phyloP scores from a whole-genome alignment of 345 rosid genomes.

The Zanthoxylum bungeanum region DNA sequence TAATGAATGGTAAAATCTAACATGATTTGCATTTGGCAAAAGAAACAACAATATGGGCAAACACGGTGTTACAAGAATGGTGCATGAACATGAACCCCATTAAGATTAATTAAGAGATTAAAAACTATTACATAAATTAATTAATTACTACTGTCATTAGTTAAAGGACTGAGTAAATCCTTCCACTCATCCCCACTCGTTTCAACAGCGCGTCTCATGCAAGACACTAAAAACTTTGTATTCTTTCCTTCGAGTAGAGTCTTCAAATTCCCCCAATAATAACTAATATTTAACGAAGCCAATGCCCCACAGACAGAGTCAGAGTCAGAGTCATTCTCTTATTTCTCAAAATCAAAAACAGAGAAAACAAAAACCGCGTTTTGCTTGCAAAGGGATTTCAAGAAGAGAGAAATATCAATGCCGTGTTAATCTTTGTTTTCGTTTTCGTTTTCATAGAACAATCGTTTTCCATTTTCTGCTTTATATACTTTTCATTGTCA shows the following conservation, averaged over 20 bases:
- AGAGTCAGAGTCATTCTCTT: no score
- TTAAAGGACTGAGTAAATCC: no score
- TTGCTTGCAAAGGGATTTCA: neutral
- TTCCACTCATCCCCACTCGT: constrained; percentile 11
- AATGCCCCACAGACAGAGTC: no score
- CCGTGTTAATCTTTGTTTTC: constrained; percentile 7
- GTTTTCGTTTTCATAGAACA: neutral
- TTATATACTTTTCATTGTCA: constrained; percentile 11
- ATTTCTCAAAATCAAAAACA: no score
- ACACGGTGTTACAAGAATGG: no score
- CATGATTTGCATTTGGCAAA: no score
- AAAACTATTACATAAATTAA: neutral
- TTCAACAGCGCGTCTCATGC: constrained; percentile 2
- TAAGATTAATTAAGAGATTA: constrained; percentile 3
- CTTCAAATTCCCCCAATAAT: neutral
- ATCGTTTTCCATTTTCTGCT: constrained; percentile 7
- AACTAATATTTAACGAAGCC: neutral
- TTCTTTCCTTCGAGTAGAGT: neutral
- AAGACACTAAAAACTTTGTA: no score
- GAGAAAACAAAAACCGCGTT: constrained; percentile 23
- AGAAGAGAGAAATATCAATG: neutral
- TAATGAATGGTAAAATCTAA: no score
- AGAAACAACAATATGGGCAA: no score
- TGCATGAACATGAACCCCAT: no score
- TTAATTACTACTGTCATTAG: no score